These are phyloP conservation scores for Ascochyta rabiei DNA, from an alignment of 2,329 filamentous ascomycete genomes.

Conservation along the genomic window DNA sequence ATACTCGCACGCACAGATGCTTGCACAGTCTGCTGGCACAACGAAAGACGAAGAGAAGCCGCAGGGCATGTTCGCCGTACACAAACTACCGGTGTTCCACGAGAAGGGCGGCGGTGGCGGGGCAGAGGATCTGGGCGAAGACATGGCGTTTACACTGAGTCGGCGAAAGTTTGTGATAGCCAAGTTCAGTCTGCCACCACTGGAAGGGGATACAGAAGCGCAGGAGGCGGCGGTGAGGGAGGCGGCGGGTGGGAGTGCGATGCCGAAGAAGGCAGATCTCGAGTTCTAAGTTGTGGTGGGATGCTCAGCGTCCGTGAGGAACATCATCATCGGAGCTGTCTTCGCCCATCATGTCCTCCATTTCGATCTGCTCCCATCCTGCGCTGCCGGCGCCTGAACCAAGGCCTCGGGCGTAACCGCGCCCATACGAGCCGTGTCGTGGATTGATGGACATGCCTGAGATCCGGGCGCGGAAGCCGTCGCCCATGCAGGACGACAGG, in stretches of 20 bases:
- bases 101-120: slow-evolving; percentile 84
- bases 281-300: slow-evolving; percentile 62
- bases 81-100: slow-evolving; percentile 82
- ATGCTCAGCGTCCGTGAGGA: slow-evolving; percentile 2
- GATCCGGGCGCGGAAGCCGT: slow-evolving; percentile 55
- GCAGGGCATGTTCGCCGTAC: slow-evolving; percentile 84
- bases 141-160: slow-evolving; percentile 89
- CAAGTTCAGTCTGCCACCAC: slow-evolving; percentile 86
- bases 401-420: slow-evolving; percentile 62
- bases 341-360: slow-evolving; percentile 64
- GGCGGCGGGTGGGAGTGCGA: slow-evolving; percentile 55
- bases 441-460: slow-evolving; percentile 52
- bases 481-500: slow-evolving; percentile 62
- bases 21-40: slow-evolving; percentile 55
- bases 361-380: slow-evolving; percentile 67
- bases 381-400: slow-evolving; percentile 58
- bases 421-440: slow-evolving; percentile 57
- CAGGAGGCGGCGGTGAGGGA: slow-evolving; percentile 54
- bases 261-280: slow-evolving; percentile 62
- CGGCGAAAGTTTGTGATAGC: slow-evolving; percentile 82
- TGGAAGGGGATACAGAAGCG: slow-evolving; percentile 74
- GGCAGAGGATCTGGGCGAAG: slow-evolving; percentile 70
- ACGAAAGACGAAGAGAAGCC: slow-evolving; percentile 73
- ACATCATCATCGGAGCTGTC: slow-evolving; percentile 38
- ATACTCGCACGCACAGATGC: slow-evolving; percentile 60